Conservation (phyloP, 148 eudicot genomes). For the Arbutus unedo region DNA sequence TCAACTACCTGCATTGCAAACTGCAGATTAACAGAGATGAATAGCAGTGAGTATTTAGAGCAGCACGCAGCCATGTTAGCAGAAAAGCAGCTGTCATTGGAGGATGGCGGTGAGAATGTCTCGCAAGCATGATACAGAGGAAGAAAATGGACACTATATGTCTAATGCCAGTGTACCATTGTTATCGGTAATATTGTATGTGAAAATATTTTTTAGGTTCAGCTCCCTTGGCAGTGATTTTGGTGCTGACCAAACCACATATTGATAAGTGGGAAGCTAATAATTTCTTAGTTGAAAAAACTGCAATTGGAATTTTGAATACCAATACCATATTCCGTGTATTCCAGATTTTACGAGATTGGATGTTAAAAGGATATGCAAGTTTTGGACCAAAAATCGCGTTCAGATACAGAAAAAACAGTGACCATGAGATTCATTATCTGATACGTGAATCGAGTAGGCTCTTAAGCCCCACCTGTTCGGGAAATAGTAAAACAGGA, state of each 20-base stretch:
- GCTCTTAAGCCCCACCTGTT: background rate
- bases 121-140: constrained; percentile 16
- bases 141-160: background rate
- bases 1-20: background rate
- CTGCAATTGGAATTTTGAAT: background rate
- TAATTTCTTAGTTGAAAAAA: background rate
- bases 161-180: background rate
- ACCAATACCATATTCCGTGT: too few relatives aligned
- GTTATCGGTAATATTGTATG: background rate
- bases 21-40: constrained; percentile 89
- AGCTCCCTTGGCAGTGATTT: background rate
- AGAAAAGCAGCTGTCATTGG: constrained; percentile 22
- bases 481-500: background rate
- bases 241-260: background rate
- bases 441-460: too few relatives aligned
- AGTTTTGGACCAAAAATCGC: too few relatives aligned
- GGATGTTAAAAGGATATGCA: too few relatives aligned
- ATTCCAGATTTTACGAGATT: too few relatives aligned
- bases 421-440: too few relatives aligned
- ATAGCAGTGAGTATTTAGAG: constrained; percentile 83
- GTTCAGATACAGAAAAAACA: too few relatives aligned
- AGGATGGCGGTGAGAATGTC: background rate
- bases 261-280: background rate
- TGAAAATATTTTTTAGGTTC: background rate
- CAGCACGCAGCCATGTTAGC: constrained; percentile 62